phyloP scores from a whole-genome alignment of 2,329 filamentous ascomycete species.

The Pseudocercospora pini-densiflorae region DNA sequence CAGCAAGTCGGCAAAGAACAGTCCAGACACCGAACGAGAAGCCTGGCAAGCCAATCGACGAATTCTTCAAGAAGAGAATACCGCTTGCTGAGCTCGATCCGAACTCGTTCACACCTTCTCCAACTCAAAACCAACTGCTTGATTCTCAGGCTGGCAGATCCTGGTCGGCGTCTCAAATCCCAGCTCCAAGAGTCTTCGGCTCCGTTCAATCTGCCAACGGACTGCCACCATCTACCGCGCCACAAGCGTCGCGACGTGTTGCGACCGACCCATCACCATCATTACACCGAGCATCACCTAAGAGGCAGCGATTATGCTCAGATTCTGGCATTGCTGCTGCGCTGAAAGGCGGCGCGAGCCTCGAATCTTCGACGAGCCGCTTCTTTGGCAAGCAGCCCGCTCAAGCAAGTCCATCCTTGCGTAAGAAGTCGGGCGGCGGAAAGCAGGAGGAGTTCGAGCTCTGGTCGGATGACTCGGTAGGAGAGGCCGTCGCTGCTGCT shows the following conservation, averaged over 20 bases:
- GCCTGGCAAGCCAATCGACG: conserved; percentile 64
- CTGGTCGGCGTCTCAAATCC: conserved; percentile 60
- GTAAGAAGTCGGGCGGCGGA: conserved; percentile 40
- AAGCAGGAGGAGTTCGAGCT: conserved; percentile 49
- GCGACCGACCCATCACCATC: conserved; percentile 40
- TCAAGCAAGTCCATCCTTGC: conserved; percentile 48
- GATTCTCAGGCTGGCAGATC: conserved; percentile 57
- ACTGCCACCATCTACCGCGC: conserved; percentile 45
- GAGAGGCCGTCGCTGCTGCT: conserved; percentile 47
- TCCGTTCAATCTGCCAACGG: conserved; percentile 28
- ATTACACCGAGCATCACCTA: conserved; percentile 23
- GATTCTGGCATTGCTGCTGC: conserved; percentile 41
- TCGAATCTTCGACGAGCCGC: conserved; percentile 46
- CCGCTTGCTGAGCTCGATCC: conserved; percentile 71
- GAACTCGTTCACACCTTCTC: conserved; percentile 69
- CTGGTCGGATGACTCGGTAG: conserved; percentile 54
- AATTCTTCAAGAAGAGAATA: conserved; percentile 68
- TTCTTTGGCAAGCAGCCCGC: conserved; percentile 47
- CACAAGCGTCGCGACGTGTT: conserved; percentile 47
- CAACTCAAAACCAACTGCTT: conserved; percentile 65
- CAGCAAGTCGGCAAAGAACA: conserved; percentile 32
- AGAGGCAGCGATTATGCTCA: conserved; percentile 45
- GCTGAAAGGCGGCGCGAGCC: conserved; percentile 27
- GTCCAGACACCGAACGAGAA: conserved; percentile 58
- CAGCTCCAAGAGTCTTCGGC: conserved; percentile 32